phyloP scores from a whole-genome alignment of 2,329 filamentous ascomycete genomes.

The Diplocarpon rosae region DNA sequence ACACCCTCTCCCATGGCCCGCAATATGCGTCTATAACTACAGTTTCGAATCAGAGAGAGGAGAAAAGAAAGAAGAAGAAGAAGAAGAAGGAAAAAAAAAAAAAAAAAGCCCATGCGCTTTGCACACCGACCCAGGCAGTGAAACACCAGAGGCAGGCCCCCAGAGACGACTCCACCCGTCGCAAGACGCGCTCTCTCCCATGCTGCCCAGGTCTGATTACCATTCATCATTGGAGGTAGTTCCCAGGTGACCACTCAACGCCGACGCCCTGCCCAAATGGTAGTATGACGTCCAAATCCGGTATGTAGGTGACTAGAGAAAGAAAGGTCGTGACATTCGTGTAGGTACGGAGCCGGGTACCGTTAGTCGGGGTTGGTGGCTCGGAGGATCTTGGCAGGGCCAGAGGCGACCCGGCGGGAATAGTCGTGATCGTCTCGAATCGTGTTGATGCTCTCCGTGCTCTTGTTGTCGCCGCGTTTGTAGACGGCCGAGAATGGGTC shows the following conservation, averaged over 20 bases:
- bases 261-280: constrained; percentile 14
- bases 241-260: constrained; percentile 11
- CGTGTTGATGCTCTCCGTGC: constrained; percentile 52
- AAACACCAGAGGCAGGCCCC: not conserved
- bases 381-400: constrained; percentile 36
- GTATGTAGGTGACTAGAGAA: constrained; percentile 13
- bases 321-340: constrained; percentile 19
- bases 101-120: too few relatives aligned
- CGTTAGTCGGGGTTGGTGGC: constrained; percentile 46
- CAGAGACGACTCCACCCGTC: too few relatives aligned
- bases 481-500: constrained; percentile 50
- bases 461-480: constrained; percentile 41
- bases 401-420: constrained; percentile 39
- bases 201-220: not conserved
- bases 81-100: not conserved
- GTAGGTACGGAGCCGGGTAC: constrained; percentile 11
- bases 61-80: not conserved
- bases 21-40: constrained; percentile 6
- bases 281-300: constrained; percentile 17
- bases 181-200: too few relatives aligned
- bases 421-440: constrained; percentile 56
- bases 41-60: not conserved
- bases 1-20: not conserved
- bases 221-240: constrained; percentile 4
- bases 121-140: not conserved